Evolutionary conservation across 1,139 yeast genomes (phyloP).

Genomic region (Hyphopichia pseudoburtonii): DNA sequence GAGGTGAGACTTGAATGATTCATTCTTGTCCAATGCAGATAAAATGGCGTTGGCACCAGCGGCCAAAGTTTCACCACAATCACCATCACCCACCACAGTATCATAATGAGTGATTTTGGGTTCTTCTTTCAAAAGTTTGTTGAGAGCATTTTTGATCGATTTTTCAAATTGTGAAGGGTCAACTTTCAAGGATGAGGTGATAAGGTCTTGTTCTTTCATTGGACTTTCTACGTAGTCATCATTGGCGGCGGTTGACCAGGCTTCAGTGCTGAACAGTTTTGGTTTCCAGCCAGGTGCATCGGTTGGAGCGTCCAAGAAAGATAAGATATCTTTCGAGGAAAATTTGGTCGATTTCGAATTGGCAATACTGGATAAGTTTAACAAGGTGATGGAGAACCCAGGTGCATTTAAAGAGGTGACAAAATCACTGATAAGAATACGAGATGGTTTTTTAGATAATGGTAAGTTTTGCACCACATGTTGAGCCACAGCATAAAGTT

Average conservation of each 20-base stretch:
- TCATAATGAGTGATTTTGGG: constrained; percentile 51
- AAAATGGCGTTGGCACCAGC: constrained; percentile 43
- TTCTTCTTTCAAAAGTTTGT: constrained; percentile 46
- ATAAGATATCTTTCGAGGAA: constrained; percentile 31
- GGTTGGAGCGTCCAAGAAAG: constrained; percentile 65
- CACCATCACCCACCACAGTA: constrained; percentile 54
- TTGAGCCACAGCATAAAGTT: constrained; percentile 65
- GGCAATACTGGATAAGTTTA: constrained; percentile 54
- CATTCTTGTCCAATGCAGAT: constrained; percentile 34
- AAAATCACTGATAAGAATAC: constrained; percentile 71
- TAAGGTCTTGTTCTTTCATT: constrained; percentile 21
- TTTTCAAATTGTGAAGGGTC: constrained; percentile 39
- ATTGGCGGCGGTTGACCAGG: constrained; percentile 21
- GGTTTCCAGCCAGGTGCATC: constrained; percentile 84
- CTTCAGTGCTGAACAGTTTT: constrained; percentile 22
- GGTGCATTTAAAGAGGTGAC: constrained; percentile 88
- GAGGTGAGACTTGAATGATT: constrained; percentile 22
- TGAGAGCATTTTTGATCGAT: constrained; percentile 50
- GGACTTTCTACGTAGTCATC: constrained; percentile 29
- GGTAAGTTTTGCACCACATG: constrained; percentile 46
- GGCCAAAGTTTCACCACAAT: constrained; percentile 50
- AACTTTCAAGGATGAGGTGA: constrained; percentile 39
- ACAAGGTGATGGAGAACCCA: constrained; percentile 81
- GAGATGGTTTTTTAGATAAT: constrained; percentile 53
- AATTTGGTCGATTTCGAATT: constrained; percentile 34